Percentiles rank a stretch among this genome's conserved stretches.
Conservation (phyloP, 371 early-diverging fungal species). For the Dichotomocladium elegans region DNA sequence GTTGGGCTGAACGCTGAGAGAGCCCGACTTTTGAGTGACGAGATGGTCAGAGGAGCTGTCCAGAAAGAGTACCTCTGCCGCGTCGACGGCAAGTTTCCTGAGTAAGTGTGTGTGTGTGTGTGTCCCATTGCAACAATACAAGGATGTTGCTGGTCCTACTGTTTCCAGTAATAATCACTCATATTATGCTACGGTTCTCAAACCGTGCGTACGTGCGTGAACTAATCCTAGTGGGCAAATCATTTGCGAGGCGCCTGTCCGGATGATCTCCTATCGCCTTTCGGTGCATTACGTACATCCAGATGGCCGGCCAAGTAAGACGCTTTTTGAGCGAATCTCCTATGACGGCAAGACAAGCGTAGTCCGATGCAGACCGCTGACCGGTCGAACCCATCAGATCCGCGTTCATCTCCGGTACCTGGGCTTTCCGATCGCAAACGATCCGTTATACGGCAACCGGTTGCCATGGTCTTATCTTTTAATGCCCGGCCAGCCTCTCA, state of each 20-base stretch:
- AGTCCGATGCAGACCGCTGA: constrained; percentile 79
- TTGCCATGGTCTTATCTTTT: constrained; percentile 3
- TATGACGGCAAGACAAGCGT: constrained; percentile 70
- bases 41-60: constrained; percentile 65
- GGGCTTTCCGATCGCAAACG: constrained; percentile 97
- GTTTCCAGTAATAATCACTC: too few relatives aligned
- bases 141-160: too few relatives aligned
- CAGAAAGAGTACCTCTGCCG: constrained; percentile 85
- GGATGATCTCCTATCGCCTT: constrained; percentile 77
- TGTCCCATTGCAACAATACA: neutral
- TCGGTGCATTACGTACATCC: constrained; percentile 81
- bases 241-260: constrained; percentile 76
- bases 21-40: constrained; percentile 58
- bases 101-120: constrained; percentile 27
- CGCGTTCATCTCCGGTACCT: constrained; percentile 96
- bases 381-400: constrained; percentile 99
- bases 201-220: too few relatives aligned
- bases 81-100: constrained; percentile 85
- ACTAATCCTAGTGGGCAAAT: constrained; percentile 20
- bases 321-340: constrained; percentile 63
- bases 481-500: neutral
- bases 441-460: constrained; percentile 65
- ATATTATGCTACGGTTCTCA: too few relatives aligned
- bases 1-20: constrained; percentile 60
- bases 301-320: constrained; percentile 78